Evolutionary conservation across 441 rosid genomes (phyloP).

Genomic region (Gossypium trilobum): DNA sequence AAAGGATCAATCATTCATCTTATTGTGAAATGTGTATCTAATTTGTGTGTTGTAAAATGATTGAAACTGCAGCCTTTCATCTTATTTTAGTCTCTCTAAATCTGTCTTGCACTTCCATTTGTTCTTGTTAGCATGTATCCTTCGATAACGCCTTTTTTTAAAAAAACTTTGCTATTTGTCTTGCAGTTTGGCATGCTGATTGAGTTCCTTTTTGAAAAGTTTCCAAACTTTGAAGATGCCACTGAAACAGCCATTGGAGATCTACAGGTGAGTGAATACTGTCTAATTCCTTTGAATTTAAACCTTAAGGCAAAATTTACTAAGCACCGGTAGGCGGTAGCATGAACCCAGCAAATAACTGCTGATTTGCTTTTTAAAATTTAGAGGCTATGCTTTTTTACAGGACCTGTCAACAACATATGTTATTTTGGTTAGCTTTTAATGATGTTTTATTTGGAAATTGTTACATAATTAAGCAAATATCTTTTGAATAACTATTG

Average conservation of each 20-base stretch:
- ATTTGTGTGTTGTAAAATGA: neutral
- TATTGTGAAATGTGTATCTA: neutral
- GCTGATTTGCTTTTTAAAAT: neutral
- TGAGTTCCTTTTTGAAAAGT: constrained; percentile 76
- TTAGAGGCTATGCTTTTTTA: neutral
- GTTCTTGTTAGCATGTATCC: neutral
- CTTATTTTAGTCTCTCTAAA: neutral
- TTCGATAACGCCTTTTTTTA: neutral
- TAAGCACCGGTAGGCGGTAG: neutral
- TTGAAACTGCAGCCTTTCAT: neutral
- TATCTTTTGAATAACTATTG: neutral
- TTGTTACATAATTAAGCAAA: neutral
- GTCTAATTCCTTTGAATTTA: constrained; percentile 12
- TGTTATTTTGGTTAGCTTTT: neutral
- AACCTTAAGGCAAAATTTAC: constrained; percentile 5
- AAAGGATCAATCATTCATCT: neutral
- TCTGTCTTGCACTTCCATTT: neutral
- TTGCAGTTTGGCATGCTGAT: constrained; percentile 94
- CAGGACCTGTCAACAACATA: neutral
- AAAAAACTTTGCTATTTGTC: constrained; percentile 4
- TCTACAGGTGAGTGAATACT: constrained; percentile 54
- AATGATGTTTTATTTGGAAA: neutral
- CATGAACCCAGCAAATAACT: neutral
- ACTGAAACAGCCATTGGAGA: constrained; percentile 74
- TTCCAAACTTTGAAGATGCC: constrained; percentile 55